Base-by-base conservation (phyloP, 2,329 filamentous ascomycete species). In the Trichoderma oligosporum region DNA sequence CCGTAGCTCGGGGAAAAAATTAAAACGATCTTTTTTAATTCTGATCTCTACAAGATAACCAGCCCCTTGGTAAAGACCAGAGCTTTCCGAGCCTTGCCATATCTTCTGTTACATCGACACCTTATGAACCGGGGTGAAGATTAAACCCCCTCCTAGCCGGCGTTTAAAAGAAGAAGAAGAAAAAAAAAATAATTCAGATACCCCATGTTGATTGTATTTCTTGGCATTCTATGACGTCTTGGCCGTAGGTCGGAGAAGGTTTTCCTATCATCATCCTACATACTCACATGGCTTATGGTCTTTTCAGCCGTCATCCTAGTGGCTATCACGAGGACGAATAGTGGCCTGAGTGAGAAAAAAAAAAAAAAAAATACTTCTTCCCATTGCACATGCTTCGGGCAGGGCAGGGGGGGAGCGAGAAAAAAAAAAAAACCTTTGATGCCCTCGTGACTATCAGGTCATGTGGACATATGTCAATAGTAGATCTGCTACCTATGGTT, bases 391-490 rank as follows among this genome's bases (percentile, higher is more conserved):
- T 47, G 25, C 25, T 18, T 4, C n/a, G n/a, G n/a, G n/a, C n/a
- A n/a, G n/a, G n/a, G n/a, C n/a, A n/a, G n/a, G n/a, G n/a, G n/a
- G 8, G 25, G 25, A 12, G 31, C 4, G 35, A 31, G 14, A 56
- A 41, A 35, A 8, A 41, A 42, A 36, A 7, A 39, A 47, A 20
- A 38, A 31, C 20, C 39, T 31, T 22, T 35, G n/a, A 41, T 48
- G 42, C 53, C 41, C 53, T 56, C 35, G 53, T 56, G 53, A 56
- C 31, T 35, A 33, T n/a, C 18, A 22, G 27, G 53, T 48, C 53
- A 56, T 56, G 53, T 56, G 53, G 33, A 47, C 53, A 24, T 20
- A 22, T 41, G 33, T 29, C 12, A 45, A 41, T 38, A 31, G 41
- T 44, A 55, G 31, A 41, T 36, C 41, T 38, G 11, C 41, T 16